Base-by-base conservation (phyloP, 1,284 basidiomycete species). In the Sporisorium sorghi region DNA sequence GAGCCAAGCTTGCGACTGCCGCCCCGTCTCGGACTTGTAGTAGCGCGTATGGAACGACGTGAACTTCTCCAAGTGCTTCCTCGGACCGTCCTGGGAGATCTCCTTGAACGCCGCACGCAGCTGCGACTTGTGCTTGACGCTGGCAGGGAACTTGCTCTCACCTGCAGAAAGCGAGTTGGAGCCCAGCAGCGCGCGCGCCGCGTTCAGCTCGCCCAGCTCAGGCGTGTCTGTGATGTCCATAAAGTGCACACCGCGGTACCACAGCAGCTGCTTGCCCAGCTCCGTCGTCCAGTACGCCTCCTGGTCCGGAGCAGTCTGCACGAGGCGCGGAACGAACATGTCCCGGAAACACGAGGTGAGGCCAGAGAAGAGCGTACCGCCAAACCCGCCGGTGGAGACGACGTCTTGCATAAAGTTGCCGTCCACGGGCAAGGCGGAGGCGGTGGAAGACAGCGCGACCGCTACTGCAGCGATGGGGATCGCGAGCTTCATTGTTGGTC, bases 1-100 rank as follows among this genome's bases (percentile, higher is more conserved):
- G 52, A 98, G 88, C 94, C 94, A 99, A 67, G 88, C 85, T 83
- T 97, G 93, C 77, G 91, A 86, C 61, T 87, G 82, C 55, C 85
- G 85, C 23, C 96, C 97, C 10, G 90, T 92, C 88, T 93, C 84
- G 2, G 84, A 85, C 46, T 86, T 85, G 83, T 88, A 87, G 84
- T 86, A 86, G 56, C 87, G 71, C 60, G 85, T 86, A 59, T 81
- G 78, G 85, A 85, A 86, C 48, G 80, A 77, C 6, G 85, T 77
- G 46, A 93, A 85, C 89, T 91, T 60, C 17, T 59, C 56, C 24
- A 83, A 37, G 44, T 83, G 64, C 44, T 50, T 53, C 14, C 79
- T 47, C 6, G 79, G 78, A 1, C 77, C 80, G 0, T 59, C 62
- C 6, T 79, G 60, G n/a, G 58, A 53, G 52, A 83, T 73, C 8